phyloP scores from a whole-genome alignment of 2,329 filamentous ascomycete species.

The Arthrocladium fulminans region DNA sequence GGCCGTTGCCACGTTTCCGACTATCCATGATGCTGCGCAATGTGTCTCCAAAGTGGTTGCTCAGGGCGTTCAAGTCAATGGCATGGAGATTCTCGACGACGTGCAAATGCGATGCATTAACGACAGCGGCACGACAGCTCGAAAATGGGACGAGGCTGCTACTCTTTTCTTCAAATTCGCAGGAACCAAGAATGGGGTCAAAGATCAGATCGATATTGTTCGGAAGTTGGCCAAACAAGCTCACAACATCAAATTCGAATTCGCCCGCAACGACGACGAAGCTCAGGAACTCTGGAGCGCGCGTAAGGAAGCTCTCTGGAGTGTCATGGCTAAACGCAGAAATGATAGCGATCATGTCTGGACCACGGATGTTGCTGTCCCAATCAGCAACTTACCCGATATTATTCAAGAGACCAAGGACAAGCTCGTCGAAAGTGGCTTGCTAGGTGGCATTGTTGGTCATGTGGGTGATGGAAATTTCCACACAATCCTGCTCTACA shows the following conservation, averaged over 20 bases:
- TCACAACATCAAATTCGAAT: slow-evolving; percentile 51
- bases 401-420: slow-evolving; percentile 64
- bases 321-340: slow-evolving; percentile 56
- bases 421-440: slow-evolving; percentile 53
- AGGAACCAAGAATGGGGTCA: slow-evolving; percentile 54
- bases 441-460: slow-evolving; percentile 59
- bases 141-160: slow-evolving; percentile 58
- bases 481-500: slow-evolving; percentile 57
- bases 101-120: slow-evolving; percentile 74
- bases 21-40: slow-evolving; percentile 61
- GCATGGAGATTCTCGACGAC: slow-evolving; percentile 88
- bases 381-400: slow-evolving; percentile 60
- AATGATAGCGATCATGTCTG: slow-evolving; percentile 56
- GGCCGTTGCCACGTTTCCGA: slow-evolving; percentile 61
- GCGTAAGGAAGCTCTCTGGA: slow-evolving; percentile 66
- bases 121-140: slow-evolving; percentile 35
- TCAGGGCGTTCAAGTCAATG: slow-evolving; percentile 73
- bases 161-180: slow-evolving; percentile 71
- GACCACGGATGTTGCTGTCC: slow-evolving; percentile 75
- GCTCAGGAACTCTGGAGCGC: slow-evolving; percentile 66
- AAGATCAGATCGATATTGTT: slow-evolving; percentile 54
- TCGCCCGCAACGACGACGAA: slow-evolving; percentile 56
- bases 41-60: slow-evolving; percentile 74
- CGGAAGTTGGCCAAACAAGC: slow-evolving; percentile 48
- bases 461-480: slow-evolving; percentile 71